Conservation (phyloP, 306 rosid genomes). For the Rosa lucieae region DNA sequence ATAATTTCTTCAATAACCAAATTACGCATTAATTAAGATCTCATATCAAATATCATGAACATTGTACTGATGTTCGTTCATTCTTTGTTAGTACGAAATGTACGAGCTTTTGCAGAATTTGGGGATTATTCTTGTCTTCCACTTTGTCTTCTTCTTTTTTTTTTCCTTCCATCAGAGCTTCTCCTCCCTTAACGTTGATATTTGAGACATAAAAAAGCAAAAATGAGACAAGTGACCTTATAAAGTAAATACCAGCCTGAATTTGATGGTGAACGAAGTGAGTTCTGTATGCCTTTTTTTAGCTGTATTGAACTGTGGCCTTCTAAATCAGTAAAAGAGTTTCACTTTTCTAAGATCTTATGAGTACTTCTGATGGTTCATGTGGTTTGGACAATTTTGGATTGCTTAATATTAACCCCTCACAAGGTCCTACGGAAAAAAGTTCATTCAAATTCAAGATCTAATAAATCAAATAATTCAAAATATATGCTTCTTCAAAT, state of each 20-base stretch:
- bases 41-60: not conserved
- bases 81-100: not conserved
- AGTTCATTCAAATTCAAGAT: no score
- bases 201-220: constrained; percentile 11
- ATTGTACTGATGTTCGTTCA: not conserved
- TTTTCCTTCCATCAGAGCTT: not conserved
- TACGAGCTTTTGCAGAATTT: constrained; percentile 11
- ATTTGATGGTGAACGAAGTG: not conserved
- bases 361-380: constrained; percentile 31
- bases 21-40: not conserved
- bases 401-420: constrained; percentile 6
- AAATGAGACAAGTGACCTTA: constrained; percentile 2
- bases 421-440: not conserved
- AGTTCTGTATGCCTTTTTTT: constrained; percentile 19
- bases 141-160: not conserved
- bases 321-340: constrained; percentile 35
- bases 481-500: no score
- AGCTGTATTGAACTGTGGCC: constrained; percentile 42
- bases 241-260: constrained; percentile 27
- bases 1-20: not conserved
- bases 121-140: constrained; percentile 16
- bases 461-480: no score
- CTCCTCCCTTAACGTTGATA: constrained; percentile 3
- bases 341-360: constrained; percentile 27
- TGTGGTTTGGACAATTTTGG: constrained; percentile 9